phyloP scores from a whole-genome alignment of 2,329 filamentous ascomycete species.

The Exophiala aquamarina region DNA sequence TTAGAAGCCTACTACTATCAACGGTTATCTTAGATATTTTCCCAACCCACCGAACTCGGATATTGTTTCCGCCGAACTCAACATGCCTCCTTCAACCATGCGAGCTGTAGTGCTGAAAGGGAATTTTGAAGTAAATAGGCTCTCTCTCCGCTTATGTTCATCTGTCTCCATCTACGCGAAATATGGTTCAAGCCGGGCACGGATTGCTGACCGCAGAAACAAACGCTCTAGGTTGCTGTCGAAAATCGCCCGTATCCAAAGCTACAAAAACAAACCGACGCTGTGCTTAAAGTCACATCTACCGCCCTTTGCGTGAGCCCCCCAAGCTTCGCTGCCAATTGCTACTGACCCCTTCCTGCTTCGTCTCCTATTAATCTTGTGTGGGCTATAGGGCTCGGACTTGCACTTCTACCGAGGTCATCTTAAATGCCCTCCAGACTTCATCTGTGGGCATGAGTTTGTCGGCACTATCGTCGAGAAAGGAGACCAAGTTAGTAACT shows the following conservation, averaged over 20 bases:
- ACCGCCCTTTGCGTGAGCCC: slow-evolving; percentile 27
- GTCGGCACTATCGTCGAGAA: slow-evolving; percentile 50
- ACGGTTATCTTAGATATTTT: too few relatives aligned
- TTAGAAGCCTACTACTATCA: too few relatives aligned
- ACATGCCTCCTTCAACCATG: slow-evolving; percentile 27
- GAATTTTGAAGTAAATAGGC: slow-evolving; percentile 21
- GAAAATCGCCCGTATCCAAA: slow-evolving; percentile 46
- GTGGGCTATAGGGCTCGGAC: slow-evolving; percentile 53
- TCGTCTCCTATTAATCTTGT: slow-evolving; percentile 31
- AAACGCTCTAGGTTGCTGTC: slow-evolving; percentile 35
- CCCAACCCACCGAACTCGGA: too few relatives aligned
- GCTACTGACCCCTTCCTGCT: background rate
- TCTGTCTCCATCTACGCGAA: background rate
- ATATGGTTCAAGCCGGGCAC: background rate
- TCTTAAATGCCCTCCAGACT: slow-evolving; percentile 46
- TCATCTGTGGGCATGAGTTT: slow-evolving; percentile 57
- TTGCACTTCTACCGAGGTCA: slow-evolving; percentile 59
- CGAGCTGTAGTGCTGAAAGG: slow-evolving; percentile 29
- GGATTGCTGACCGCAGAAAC: background rate
- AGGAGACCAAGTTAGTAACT: slow-evolving; percentile 47
- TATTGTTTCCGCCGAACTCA: too few relatives aligned
- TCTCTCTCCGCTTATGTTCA: background rate
- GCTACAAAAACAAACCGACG: slow-evolving; percentile 47
- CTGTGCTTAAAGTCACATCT: slow-evolving; percentile 43
- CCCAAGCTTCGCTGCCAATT: background rate